Evolutionary conservation across 768 basidiomycete species (phyloP).

Genomic region (Pholiota conissans): DNA sequence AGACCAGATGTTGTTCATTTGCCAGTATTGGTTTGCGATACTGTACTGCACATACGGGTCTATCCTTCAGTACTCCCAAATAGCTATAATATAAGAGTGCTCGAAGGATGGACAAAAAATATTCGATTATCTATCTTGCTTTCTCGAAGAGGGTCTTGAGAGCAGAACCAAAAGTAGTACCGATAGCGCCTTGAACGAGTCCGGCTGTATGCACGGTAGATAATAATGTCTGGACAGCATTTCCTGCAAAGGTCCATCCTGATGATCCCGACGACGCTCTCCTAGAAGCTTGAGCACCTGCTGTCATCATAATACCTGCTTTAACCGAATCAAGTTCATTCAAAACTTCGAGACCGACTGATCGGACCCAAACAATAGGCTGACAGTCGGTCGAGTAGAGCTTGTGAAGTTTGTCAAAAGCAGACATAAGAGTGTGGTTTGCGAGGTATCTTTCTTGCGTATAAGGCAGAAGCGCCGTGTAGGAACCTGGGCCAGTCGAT

Average conservation of each 20-base stretch:
- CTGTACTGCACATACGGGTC: background rate
- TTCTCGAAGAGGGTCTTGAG: slow-evolving; percentile 25
- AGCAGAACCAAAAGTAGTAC: slow-evolving; percentile 26
- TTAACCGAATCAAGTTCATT: slow-evolving; percentile 89
- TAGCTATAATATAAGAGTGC: background rate
- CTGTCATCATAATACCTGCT: slow-evolving; percentile 78
- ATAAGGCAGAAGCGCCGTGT: slow-evolving; percentile 75
- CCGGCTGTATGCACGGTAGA: slow-evolving; percentile 32
- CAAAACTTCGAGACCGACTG: slow-evolving; percentile 84
- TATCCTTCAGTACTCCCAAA: background rate
- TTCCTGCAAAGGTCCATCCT: slow-evolving; percentile 40
- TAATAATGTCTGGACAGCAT: slow-evolving; percentile 45
- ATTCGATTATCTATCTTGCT: background rate
- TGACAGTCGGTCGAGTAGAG: slow-evolving; percentile 69
- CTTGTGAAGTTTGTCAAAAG: slow-evolving; percentile 88
- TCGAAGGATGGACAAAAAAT: background rate
- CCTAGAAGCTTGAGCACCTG: slow-evolving; percentile 43
- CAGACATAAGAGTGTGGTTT: slow-evolving; percentile 85
- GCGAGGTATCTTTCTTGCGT: slow-evolving; percentile 77
- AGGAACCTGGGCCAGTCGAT: slow-evolving; percentile 54
- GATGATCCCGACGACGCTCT: slow-evolving; percentile 9
- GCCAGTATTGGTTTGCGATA: background rate
- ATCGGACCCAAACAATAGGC: slow-evolving; percentile 84
- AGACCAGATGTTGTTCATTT: background rate
- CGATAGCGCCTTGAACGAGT: slow-evolving; percentile 25